Base-by-base conservation (phyloP, 805 yeast species). In the Yarrowia sp. region DNA sequence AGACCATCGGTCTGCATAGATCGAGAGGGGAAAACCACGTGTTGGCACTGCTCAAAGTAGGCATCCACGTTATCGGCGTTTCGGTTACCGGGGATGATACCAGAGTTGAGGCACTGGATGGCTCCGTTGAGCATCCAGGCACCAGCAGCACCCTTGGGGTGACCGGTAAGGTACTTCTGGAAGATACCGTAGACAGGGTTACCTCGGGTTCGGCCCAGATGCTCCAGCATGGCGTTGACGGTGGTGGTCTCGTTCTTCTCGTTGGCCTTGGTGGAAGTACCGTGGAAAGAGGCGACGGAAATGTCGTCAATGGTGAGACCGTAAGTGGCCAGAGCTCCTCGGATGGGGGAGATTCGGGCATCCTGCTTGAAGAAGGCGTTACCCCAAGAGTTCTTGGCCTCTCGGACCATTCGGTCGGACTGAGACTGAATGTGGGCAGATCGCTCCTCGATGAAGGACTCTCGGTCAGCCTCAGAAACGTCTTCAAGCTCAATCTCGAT, bases 111-210 rank as follows among this genome's bases (percentile, higher is more conserved):
- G 71, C 92, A 87, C 82, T 95, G 99, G 71, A 95, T 81, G 66
- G 91, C 97, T 79, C 99, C 99, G 79, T 95, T 96, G 84, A 95
- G 81, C 99, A 95, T 95, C 99, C 99, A 95, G 66, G 99, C 98
- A 84, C 98, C 99, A 66, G 99, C 99, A 72, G 99, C 99, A 85
- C 99, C 99, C 89, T 95, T 95, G 73, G 99, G 99, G 83, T 95
- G 99, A 80, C 99, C 99, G 72, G 99, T 95, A 75, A 95, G 85
- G 86, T 84, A 95, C 80, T 95, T 95, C 81, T 95, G 99, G 96
- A 96, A 93, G 65, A 95, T 96, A 85, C 98, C 98, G 71, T 88
- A 83, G 58, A 96, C 92, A 68, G 99, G 96, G 81, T 95, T 96
- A 81, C 99, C 99, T 81, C 90, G 92, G 65, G 96, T 81, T 81